Evolutionary conservation across 371 early-diverging fungal species (phyloP), one percentile per base, ranked within the genome.

Genomic region (Apophysomyces elegans): DNA sequence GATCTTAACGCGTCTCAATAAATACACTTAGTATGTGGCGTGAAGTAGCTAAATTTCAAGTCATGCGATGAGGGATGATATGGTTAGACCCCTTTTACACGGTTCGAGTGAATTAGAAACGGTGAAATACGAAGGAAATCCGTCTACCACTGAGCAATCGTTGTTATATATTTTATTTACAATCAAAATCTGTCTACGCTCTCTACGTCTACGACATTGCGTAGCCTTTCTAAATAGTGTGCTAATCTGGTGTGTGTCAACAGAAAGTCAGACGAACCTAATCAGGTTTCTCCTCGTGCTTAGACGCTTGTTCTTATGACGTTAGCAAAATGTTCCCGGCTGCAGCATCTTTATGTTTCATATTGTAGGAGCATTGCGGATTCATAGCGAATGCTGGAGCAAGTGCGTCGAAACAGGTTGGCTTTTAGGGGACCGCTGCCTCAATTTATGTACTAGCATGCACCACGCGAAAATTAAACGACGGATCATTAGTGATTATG

Each of bases 321-420:
- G 8, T 18, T 61, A 5, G 37, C 44, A 1, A 7, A 36, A 16
- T 56, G 44, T 35, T 9, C 12, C 1, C 14, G 13, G 18, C 45
- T 66, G 39, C 56, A 37, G 5, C 26, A 38, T 5, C 12, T 66
- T 2, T 4, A 43, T 32, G 1, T 66, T 18, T 18, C 61, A 1
- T 43, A 9, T 8, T 66, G 66, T 37, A 14, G 32, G 13, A 44
- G 39, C 9, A 56, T 66, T 14, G 56, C 62, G 8, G 61, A 91
- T 41, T 41, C 2, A 1, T 2, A 12, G 41, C 13, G 41, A 12
- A 41, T 9, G 41, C 41, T 41, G 11, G 7, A 41, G 13, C 7
- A 41, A 12, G 41, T 41, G 7, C 41, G 0, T 12, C 2, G 41
- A 41, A 41, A 41, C 41, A 41, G 41, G 13, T 41, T 12, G 41